Percentiles rank a stretch among this genome's conserved stretches.
Evolutionary conservation across 148 eudicot genomes (phyloP).

Genomic region (Dysphania ambrosioides): DNA sequence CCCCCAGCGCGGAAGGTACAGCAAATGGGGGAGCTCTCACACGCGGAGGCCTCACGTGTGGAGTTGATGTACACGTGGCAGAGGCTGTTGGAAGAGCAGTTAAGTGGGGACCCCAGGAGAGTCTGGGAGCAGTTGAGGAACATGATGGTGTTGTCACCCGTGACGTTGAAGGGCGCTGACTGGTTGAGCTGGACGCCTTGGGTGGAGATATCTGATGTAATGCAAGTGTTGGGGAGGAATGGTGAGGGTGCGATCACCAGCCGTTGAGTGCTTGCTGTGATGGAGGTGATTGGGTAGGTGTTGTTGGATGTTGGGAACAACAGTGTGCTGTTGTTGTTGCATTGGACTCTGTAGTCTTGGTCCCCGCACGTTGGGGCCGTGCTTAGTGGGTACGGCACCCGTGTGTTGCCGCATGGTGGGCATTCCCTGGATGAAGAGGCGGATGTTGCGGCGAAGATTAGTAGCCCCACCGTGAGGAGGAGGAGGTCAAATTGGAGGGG

Average conservation of each 20-base stretch:
- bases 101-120: slow-evolving; percentile 57
- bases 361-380: slow-evolving; percentile 71
- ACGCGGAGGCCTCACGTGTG: slow-evolving; percentile 38
- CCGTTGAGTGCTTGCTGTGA: slow-evolving; percentile 46
- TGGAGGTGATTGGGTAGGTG: slow-evolving; percentile 66
- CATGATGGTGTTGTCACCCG: slow-evolving; percentile 79
- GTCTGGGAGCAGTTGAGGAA: slow-evolving; percentile 64
- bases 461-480: slow-evolving; percentile 34
- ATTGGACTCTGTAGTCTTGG: slow-evolving; percentile 59
- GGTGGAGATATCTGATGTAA: slow-evolving; percentile 58
- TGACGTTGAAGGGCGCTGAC: slow-evolving; percentile 73
- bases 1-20: slow-evolving; percentile 78
- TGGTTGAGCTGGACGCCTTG: slow-evolving; percentile 60
- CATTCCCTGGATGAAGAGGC: slow-evolving; percentile 41
- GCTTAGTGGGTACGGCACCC: slow-evolving; percentile 87
- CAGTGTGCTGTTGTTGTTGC: slow-evolving; percentile 39
- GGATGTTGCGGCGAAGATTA: slow-evolving; percentile 19
- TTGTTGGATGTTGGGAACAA: slow-evolving; percentile 64
- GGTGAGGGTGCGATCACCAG: slow-evolving; percentile 54
- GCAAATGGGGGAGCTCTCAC: slow-evolving; percentile 43
- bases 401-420: slow-evolving; percentile 57
- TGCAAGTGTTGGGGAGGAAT: slow-evolving; percentile 58
- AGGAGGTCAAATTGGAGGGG: too few species aligned
- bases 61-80: slow-evolving; percentile 66
- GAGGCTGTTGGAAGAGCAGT: slow-evolving; percentile 61